Base-by-base conservation (phyloP, 441 rosid genomes). In the Brassica hybrid region DNA sequence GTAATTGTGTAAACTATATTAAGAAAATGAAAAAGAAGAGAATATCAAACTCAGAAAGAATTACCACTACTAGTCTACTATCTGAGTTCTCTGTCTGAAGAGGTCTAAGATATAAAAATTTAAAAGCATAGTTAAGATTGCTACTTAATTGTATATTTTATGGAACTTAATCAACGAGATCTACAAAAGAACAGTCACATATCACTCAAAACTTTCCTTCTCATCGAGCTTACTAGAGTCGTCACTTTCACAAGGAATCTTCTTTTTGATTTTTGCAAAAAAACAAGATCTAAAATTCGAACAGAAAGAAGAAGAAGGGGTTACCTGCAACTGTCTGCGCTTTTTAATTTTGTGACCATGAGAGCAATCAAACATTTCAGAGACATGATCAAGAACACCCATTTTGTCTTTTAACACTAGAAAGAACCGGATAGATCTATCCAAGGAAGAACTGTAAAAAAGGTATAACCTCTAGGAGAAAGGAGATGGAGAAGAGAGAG, bases 331-430 rank as follows among this genome's bases (percentile, higher is more conserved):
- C 72, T 88, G 92, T 86, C 73, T 90, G 76, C 90, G 91, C 74
- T 80, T 93, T 86, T 89, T 94, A 79, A 79, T 79, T 48, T 70
- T 70, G 72, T 92, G 54, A 8, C 90, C 86, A 69, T 61, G 36
- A 16, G 97, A 89, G 79, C 97, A 92, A 75, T 91, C 93, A 76
- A 92, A 91, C 79, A 90, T 76, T 69, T 91, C 7, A 11, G 97
- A 85, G 19, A 94, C 76, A 82, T 92, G 95, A 90, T 94, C 98
- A 50, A 94, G 83, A 82, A 77, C 96, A 25, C 98, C 99, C 99
- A 93, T 66, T 41, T 16, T 54, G 1, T 7, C 52, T 17, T 59
- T 43, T n/a, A 7, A 7, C 10, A 27, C 58, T 54, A 52, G 21
- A 54, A 16, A 16, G 4, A 54, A 54, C 58, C 58, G 17, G 58